phyloP scores from a whole-genome alignment of 768 basidiomycete species.

The Strobilomyces dryophilus region DNA sequence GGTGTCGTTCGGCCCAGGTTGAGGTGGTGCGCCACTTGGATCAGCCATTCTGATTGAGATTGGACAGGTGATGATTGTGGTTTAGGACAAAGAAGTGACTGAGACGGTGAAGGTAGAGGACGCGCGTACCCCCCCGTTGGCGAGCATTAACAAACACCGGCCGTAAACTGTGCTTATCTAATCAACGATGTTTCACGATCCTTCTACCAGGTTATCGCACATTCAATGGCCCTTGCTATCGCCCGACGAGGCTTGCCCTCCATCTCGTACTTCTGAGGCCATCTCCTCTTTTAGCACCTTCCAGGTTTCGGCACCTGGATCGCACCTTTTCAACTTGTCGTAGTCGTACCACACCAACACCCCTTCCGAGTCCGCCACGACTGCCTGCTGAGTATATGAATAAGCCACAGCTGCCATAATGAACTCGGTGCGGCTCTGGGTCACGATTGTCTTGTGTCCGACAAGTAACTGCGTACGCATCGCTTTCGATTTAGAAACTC shows the following conservation, averaged over 20 bases:
- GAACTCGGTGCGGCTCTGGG: slow-evolving; percentile 41
- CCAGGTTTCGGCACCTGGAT: slow-evolving; percentile 50
- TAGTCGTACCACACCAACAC: slow-evolving; percentile 79
- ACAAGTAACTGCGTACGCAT: slow-evolving; percentile 48
- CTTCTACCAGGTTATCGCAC: neutral
- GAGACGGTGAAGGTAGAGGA: slow-evolving; percentile 14
- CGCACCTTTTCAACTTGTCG: slow-evolving; percentile 57
- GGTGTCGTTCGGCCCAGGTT: slow-evolving; percentile 83
- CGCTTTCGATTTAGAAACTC: neutral
- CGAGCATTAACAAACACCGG: slow-evolving; percentile 5
- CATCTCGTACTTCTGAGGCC: slow-evolving; percentile 18
- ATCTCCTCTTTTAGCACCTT: slow-evolving; percentile 27
- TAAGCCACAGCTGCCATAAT: slow-evolving; percentile 52
- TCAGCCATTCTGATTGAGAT: slow-evolving; percentile 51
- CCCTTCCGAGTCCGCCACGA: slow-evolving; percentile 64
- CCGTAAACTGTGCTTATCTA: slow-evolving; percentile 17
- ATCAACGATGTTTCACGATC: slow-evolving; percentile 9
- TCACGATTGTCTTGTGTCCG: slow-evolving; percentile 51
- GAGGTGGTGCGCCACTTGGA: slow-evolving; percentile 78
- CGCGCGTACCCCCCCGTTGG: slow-evolving; percentile 23
- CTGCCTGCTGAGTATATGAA: slow-evolving; percentile 56
- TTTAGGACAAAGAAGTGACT: slow-evolving; percentile 9
- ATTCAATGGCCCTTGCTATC: neutral
- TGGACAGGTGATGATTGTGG: slow-evolving; percentile 7
- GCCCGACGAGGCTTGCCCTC: neutral